Evolutionary conservation across 352 stramenopile species (phyloP).

Genomic region (Globisporangium canariense): DNA sequence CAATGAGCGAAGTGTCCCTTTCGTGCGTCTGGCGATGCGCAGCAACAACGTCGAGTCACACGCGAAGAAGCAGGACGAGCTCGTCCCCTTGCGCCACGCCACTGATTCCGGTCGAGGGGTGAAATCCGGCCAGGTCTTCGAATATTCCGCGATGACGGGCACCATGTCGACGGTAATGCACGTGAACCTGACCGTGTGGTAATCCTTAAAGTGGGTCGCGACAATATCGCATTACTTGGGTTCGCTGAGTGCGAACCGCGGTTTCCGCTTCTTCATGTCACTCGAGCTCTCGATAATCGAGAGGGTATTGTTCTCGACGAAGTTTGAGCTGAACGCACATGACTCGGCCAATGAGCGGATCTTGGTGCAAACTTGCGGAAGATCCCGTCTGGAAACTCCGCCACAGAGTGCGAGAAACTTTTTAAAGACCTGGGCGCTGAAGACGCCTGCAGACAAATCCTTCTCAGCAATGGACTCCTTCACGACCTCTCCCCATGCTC

Average conservation of each 20-base stretch:
- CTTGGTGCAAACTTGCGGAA: neutral
- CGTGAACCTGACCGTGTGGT: neutral
- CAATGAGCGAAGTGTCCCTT: neutral
- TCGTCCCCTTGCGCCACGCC: neutral
- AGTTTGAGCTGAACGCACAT: neutral
- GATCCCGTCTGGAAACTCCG: neutral
- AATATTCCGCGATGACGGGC: neutral
- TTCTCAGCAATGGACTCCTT: neutral
- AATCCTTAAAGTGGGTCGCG: neutral
- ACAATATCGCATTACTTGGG: neutral
- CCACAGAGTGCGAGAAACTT: neutral
- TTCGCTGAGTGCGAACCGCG: neutral
- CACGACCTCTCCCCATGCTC: conserved; percentile 5
- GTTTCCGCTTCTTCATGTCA: neutral
- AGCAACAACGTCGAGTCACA: neutral
- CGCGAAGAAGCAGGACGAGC: neutral
- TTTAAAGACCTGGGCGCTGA: neutral
- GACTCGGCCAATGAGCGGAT: neutral
- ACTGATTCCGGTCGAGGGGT: neutral
- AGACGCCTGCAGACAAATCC: neutral
- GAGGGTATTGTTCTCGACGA: neutral
- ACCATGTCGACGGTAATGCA: neutral
- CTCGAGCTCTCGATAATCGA: neutral
- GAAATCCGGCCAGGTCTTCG: neutral
- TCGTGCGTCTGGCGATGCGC: neutral